Conservation (phyloP, 1,139 yeast genomes). For the Candida sp. region DNA sequence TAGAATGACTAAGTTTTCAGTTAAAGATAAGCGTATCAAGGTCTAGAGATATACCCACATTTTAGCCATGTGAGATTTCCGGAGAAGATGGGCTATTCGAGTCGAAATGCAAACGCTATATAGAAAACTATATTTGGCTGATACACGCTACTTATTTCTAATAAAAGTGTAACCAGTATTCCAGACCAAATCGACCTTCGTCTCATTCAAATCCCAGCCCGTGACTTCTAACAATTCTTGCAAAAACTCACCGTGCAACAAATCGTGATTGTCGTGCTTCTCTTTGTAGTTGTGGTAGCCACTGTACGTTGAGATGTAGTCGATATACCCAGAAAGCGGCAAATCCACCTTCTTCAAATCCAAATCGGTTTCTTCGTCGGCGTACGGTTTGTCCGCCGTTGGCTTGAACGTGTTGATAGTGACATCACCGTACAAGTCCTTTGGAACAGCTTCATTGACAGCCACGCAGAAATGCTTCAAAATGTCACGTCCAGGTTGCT, state of each 20-base stretch:
- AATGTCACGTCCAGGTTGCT: slow-evolving; percentile 47
- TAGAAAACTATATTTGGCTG: no score
- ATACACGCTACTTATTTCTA: slow-evolving; percentile 20
- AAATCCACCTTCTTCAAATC: slow-evolving; percentile 25
- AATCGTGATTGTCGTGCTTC: slow-evolving; percentile 29
- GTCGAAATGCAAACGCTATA: no score
- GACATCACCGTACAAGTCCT: slow-evolving; percentile 29
- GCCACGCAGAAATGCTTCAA: slow-evolving; percentile 29
- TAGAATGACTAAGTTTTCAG: no score
- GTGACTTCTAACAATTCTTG: slow-evolving; percentile 27
- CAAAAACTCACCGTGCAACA: slow-evolving; percentile 22
- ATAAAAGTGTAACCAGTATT: slow-evolving; percentile 45
- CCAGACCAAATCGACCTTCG: slow-evolving; percentile 40
- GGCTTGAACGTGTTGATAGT: slow-evolving; percentile 30
- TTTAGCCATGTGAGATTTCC: no score
- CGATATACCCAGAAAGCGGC: slow-evolving; percentile 26
- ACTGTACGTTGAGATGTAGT: slow-evolving; percentile 43
- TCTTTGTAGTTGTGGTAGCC: slow-evolving; percentile 38
- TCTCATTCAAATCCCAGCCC: slow-evolving; percentile 34
- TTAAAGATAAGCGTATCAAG: no score
- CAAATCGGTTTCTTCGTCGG: slow-evolving; percentile 24
- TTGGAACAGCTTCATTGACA: slow-evolving; percentile 38
- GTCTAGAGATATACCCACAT: no score
- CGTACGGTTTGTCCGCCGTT: slow-evolving; percentile 17
- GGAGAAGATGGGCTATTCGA: no score